A percentile compares a stretch with the other conserved stretches of the same genome.
Evolutionary conservation across 2,329 filamentous ascomycete genomes (phyloP).

Genomic region (Aspergillus piperis): DNA sequence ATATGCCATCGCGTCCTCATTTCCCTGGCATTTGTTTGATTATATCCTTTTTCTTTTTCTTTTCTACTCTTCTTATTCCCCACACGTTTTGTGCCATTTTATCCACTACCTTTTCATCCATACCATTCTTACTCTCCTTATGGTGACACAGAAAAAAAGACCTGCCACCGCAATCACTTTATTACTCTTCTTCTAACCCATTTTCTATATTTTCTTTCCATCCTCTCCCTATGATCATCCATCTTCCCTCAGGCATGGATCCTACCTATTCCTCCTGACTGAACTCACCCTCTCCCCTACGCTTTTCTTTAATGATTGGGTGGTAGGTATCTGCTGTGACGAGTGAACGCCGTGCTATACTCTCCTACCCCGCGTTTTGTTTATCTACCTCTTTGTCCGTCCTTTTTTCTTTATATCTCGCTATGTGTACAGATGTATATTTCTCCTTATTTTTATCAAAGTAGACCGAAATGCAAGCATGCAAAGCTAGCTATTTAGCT

Average conservation of each 20-base stretch:
- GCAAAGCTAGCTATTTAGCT: too few relatives aligned
- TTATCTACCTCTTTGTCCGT: not conserved
- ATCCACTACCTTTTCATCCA: slow-evolving; percentile 8
- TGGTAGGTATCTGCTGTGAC: slow-evolving; percentile 26
- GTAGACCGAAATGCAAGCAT: slow-evolving; percentile 6
- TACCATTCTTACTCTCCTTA: slow-evolving; percentile 23
- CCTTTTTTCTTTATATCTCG: not conserved
- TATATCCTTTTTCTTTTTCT: slow-evolving; percentile 26
- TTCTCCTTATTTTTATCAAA: not conserved
- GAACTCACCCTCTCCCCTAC: not conserved
- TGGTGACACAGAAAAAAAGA: slow-evolving; percentile 20
- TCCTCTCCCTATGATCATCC: slow-evolving; percentile 5
- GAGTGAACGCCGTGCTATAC: slow-evolving; percentile 25
- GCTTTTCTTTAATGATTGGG: slow-evolving; percentile 20
- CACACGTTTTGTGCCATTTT: slow-evolving; percentile 32
- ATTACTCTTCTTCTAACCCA: slow-evolving; percentile 21
- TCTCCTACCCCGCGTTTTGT: slow-evolving; percentile 15
- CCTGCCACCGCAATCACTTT: slow-evolving; percentile 16
- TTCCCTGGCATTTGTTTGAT: slow-evolving; percentile 21
- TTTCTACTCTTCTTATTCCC: slow-evolving; percentile 36
- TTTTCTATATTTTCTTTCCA: slow-evolving; percentile 17
- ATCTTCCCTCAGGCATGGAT: not conserved
- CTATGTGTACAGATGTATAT: slow-evolving; percentile 29
- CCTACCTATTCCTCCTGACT: not conserved
- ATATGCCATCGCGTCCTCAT: slow-evolving; percentile 10